Conservation (phyloP, 371 early-diverging fungal species). For the Capillidium rhysosporum region DNA sequence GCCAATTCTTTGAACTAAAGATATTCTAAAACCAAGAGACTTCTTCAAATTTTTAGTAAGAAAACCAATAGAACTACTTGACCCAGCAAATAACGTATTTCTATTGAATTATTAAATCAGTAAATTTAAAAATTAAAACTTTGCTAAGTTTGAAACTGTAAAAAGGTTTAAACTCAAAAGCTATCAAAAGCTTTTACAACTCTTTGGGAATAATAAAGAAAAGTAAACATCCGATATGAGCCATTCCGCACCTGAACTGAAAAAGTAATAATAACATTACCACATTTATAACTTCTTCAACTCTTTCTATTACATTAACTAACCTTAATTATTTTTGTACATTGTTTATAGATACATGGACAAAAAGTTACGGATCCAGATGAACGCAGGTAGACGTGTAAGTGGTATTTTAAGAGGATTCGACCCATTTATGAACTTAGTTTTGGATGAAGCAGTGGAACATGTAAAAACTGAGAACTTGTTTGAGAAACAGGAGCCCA, state of each 20-base stretch:
- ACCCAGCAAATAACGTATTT: too few relatives aligned
- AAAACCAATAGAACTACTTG: too few relatives aligned
- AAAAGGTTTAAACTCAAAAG: too few relatives aligned
- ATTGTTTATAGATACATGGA: slow-evolving; percentile 78
- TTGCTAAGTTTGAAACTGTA: too few relatives aligned
- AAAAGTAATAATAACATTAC: background rate
- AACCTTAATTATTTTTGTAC: background rate
- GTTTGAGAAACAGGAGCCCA: background rate
- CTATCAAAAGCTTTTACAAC: too few relatives aligned
- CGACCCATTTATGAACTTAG: slow-evolving; percentile 97
- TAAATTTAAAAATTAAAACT: too few relatives aligned
- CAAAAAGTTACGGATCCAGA: slow-evolving; percentile 72
- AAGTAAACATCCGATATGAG: too few relatives aligned
- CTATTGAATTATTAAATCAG: too few relatives aligned
- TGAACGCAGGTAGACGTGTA: slow-evolving; percentile 83
- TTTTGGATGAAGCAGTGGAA: slow-evolving; percentile 87
- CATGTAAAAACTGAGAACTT: background rate
- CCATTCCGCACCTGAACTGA: background rate
- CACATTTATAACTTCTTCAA: background rate
- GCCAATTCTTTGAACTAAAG: too few relatives aligned
- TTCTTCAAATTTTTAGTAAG: too few relatives aligned
- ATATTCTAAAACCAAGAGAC: too few relatives aligned
- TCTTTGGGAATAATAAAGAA: too few relatives aligned
- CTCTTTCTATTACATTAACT: background rate
- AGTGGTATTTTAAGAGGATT: slow-evolving; percentile 88